Base-by-base conservation (phyloP, 163 green algal genomes). In the Scenedesmus sp. region DNA sequence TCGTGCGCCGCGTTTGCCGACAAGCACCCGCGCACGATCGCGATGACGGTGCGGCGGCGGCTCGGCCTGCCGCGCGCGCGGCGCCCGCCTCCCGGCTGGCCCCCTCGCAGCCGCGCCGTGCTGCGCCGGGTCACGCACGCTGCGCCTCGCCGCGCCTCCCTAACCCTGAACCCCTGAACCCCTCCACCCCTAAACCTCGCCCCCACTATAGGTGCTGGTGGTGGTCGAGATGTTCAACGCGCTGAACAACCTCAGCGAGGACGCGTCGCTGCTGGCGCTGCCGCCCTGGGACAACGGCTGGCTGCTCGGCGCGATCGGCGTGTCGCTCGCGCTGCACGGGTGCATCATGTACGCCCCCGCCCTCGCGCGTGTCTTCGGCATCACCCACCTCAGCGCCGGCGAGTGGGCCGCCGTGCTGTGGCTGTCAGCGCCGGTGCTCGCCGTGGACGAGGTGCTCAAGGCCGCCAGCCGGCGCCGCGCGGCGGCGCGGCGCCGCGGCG, bases 211-310 rank as follows among this genome's bases (percentile, higher is more conserved):
- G n/a, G n/a, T n/a, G 26, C 90, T 98, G 58, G 95, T 98, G 45
- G 83, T 97, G 31, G 94, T 98, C 56, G 95, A 98, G 85, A 98
- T 98, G 95, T 98, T 98, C 87, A 98, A 98, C 74, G 93, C 95
- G 1, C 85, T 98, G 47, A 98, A 98, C 70, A 96, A 97, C 51
- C 87, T 98, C n/a, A 92, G 75, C 10, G 91, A 96, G 78, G 89
- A 95, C 75, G 60, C 60, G 69, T 86, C 57, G 64, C 62, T 91
- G 3, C 58, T 90, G 45, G 70, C 77, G 11, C 82, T 89, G 3
- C 85, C 85, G 1, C 85, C 83, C 44, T 92, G 87, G 84, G 74
- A 83, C 66, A 91, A 89, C 81, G 45, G 70, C 33, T 97, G 93
- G 93, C 89, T 98, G 78, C 74, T 98, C 54, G 94, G 74, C 0